Evolutionary conservation across 78 protist species (phyloP), one percentile per base, ranked within the genome.

Genomic region (Dictyostelium intermedium): DNA sequence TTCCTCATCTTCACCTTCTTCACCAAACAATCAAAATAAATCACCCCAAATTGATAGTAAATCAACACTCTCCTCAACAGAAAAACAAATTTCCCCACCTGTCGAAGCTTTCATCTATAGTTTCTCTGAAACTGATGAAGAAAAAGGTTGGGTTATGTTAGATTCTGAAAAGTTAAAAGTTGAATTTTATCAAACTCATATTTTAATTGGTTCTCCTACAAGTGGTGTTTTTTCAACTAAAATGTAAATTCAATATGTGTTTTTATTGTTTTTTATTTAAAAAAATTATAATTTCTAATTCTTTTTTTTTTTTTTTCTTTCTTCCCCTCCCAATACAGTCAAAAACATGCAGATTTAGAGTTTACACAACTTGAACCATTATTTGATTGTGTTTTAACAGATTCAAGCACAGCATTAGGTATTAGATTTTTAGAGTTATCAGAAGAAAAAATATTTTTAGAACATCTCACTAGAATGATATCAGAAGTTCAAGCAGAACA

Each of bases 341-440:
- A 80, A 63, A 85, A 86, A 60, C 96, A 92, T 84, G 23, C 85
- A 60, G 96, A 82, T 83, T 85, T 93, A 56, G 96, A 93, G 72
- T 74, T 43, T 66, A 80, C 94, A 25, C 96, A 93, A 78, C 47
- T 93, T 5, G 96, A 93, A 47, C 96, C 96, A 66, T 73, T 89
- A 25, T 93, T 93, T 84, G 84, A 83, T 84, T 84, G 91, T 78
- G 92, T 85, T 41, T 53, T 93, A 50, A 69, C 84, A n/a, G 96
- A 92, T 37, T 34, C 82, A 56, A 87, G 91, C 18, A 85, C 91
- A 23, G 96, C 96, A 35, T 25, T 93, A n/a, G 96, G 93, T 80
- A 79, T 93, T 77, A 61, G 96, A 69, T 93, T 93, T 70, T 63
- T 85, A 39, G 86, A 72, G 56, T 39, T 9, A 14, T 27, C 83